These are phyloP conservation scores for Mycothermus thermophilus DNA, from an alignment of 495 filamentous ascomycete genomes.

Conservation along the genomic window DNA sequence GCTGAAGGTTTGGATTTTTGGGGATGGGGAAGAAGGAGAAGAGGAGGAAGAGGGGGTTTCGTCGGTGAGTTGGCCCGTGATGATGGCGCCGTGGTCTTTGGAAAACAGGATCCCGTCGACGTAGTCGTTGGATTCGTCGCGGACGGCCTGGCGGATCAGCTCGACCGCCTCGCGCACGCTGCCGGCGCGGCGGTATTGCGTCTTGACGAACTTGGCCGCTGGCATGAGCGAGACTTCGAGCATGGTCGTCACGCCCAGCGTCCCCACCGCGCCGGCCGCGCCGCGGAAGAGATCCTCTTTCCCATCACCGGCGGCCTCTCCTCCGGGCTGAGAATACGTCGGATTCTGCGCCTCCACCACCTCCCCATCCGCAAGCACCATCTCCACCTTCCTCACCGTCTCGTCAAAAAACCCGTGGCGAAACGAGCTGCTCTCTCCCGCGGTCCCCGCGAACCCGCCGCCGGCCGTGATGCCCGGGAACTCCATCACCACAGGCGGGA, in stretches of 20 bases:
- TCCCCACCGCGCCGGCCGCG: conserved; percentile 45
- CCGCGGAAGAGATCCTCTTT: conserved; percentile 43
- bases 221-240: conserved; percentile 41
- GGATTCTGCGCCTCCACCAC: conserved; percentile 23
- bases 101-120: conserved; percentile 39
- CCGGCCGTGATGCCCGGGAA: conserved; percentile 55
- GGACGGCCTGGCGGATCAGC: conserved; percentile 7
- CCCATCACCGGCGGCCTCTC: conserved; percentile 19
- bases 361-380: conserved; percentile 42
- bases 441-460: conserved; percentile 47
- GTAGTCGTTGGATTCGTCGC: conserved; percentile 26
- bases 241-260: conserved; percentile 42
- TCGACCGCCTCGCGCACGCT: conserved; percentile 7
- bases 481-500: conserved; percentile 48
- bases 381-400: conserved; percentile 43
- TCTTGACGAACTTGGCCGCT: conserved; percentile 38
- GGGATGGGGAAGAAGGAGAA: too few species aligned
- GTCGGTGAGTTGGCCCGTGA: conserved; percentile 36
- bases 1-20: conserved; percentile 27
- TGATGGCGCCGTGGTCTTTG: conserved; percentile 31
- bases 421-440: conserved; percentile 47
- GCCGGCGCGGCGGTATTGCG: conserved; percentile 28
- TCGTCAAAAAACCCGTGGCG: conserved; percentile 45
- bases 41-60: neutral
- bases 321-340: too few species aligned